Evolutionary conservation across 2,329 filamentous ascomycete species (phyloP).

Genomic region (Byssoonygena ceratinophila): DNA sequence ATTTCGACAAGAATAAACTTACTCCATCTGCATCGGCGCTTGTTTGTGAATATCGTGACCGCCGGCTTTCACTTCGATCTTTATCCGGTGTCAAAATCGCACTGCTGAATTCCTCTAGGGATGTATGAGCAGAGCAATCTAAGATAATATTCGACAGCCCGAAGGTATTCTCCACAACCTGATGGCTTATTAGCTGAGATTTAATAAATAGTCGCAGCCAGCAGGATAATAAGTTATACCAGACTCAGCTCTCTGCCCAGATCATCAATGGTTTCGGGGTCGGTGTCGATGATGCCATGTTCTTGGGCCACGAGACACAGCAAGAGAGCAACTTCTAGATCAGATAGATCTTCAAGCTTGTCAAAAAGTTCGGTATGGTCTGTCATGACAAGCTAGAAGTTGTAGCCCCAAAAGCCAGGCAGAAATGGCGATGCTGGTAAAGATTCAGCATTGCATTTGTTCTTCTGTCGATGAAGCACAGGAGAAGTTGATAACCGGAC

Average conservation of each 20-base stretch:
- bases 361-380: constrained; percentile 52
- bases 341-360: constrained; percentile 67
- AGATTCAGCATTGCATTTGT: neutral
- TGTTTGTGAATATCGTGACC: constrained; percentile 1
- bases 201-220: too few species aligned
- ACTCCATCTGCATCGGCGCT: constrained; percentile 21
- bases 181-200: constrained; percentile 15
- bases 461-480: too few species aligned
- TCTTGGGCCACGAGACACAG: constrained; percentile 71
- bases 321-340: constrained; percentile 77
- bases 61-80: constrained; percentile 8
- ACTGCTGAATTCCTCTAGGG: constrained; percentile 68
- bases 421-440: neutral
- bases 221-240: constrained; percentile 34
- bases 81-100: constrained; percentile 48
- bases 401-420: neutral
- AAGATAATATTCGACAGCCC: constrained; percentile 59
- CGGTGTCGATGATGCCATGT: constrained; percentile 79
- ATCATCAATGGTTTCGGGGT: constrained; percentile 50
- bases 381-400: constrained; percentile 31
- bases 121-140: constrained; percentile 61
- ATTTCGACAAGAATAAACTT: neutral
- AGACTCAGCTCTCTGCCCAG: constrained; percentile 64
- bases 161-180: constrained; percentile 62
- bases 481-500: too few species aligned